phyloP scores from a whole-genome alignment of 768 basidiomycete species.

The Arthromyces matolae region DNA sequence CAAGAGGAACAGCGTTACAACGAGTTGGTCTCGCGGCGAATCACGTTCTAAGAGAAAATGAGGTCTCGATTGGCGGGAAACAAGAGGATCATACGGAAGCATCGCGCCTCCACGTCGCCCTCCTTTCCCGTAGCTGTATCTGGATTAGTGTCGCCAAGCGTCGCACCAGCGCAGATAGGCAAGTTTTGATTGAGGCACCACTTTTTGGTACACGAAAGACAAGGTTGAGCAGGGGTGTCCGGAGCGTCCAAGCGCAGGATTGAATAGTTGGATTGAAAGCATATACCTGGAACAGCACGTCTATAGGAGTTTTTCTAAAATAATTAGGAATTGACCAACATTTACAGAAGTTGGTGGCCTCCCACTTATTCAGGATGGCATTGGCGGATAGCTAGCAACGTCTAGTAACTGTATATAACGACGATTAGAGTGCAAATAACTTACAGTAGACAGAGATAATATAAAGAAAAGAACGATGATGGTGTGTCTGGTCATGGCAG shows the following conservation, averaged over 20 bases:
- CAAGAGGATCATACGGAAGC: slow-evolving; percentile 72
- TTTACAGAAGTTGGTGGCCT: slow-evolving; percentile 90
- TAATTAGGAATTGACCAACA: slow-evolving; percentile 39
- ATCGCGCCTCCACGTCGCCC: slow-evolving; percentile 92
- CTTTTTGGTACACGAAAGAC: slow-evolving; percentile 89
- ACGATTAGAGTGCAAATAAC: slow-evolving; percentile 7
- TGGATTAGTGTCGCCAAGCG: slow-evolving; percentile 82
- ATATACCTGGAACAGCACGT: too few species aligned
- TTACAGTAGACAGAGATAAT: slow-evolving; percentile 22
- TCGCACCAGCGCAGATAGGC: slow-evolving; percentile 75
- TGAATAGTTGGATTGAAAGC: slow-evolving; percentile 82
- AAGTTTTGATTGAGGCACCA: slow-evolving; percentile 95
- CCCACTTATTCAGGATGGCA: slow-evolving; percentile 68
- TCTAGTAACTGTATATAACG: not conserved
- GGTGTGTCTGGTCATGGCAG: slow-evolving; percentile 11
- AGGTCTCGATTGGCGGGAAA: slow-evolving; percentile 8
- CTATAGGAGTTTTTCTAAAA: not conserved
- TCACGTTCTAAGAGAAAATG: slow-evolving; percentile 67
- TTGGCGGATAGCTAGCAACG: slow-evolving; percentile 26
- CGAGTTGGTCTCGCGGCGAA: slow-evolving; percentile 91
- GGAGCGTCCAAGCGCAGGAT: slow-evolving; percentile 79
- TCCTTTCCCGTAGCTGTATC: slow-evolving; percentile 94
- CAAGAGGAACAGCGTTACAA: slow-evolving; percentile 87
- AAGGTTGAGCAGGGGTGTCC: slow-evolving; percentile 85
- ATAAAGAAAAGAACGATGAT: slow-evolving; percentile 10